Percentiles rank a stretch among this genome's conserved stretches.
Conservation (phyloP, 257 asterid genomes). For the Agastache rugosa region DNA sequence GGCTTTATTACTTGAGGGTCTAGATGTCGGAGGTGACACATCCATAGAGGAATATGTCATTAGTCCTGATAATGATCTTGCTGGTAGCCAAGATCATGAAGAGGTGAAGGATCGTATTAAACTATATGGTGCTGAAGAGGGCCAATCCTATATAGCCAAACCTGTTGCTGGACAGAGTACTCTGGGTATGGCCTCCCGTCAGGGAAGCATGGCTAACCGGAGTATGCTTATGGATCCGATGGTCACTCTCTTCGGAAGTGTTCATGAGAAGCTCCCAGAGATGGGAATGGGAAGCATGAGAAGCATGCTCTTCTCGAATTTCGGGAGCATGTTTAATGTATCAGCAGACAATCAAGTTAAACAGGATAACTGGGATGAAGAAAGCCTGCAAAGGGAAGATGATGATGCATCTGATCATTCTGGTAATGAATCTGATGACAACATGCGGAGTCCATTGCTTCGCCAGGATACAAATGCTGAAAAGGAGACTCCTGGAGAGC, state of each 20-base stretch:
- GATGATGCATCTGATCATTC: conserved; percentile 59
- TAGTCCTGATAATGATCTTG: conserved; percentile 70
- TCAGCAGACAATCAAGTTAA: conserved; percentile 52
- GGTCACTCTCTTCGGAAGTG: conserved; percentile 93
- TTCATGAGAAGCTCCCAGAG: conserved; percentile 80
- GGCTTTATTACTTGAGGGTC: conserved; percentile 91
- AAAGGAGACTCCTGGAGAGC: conserved; percentile 56
- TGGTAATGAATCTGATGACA: conserved; percentile 70
- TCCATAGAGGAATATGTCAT: conserved; percentile 88
- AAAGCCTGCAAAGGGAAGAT: conserved; percentile 53
- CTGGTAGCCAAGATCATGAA: conserved; percentile 61
- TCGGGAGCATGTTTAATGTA: conserved; percentile 83
- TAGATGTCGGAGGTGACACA: conserved; percentile 82
- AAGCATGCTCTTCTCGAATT: conserved; percentile 78
- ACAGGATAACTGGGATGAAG: conserved; percentile 79
- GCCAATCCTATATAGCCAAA: conserved; percentile 91
- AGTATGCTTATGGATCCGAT: conserved; percentile 75
- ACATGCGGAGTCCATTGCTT: conserved; percentile 83
- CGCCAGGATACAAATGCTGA: conserved; percentile 61
- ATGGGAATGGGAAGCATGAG: conserved; percentile 81
- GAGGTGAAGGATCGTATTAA: conserved; percentile 66
- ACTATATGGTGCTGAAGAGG: conserved; percentile 93
- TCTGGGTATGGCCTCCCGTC: conserved; percentile 72
- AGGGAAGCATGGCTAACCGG: conserved; percentile 72
- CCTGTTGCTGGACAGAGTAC: conserved; percentile 80